Percentiles rank a stretch among this genome's conserved stretches.
Evolutionary conservation across 768 basidiomycete species (phyloP).

Genomic region (Lenzites betulinus): DNA sequence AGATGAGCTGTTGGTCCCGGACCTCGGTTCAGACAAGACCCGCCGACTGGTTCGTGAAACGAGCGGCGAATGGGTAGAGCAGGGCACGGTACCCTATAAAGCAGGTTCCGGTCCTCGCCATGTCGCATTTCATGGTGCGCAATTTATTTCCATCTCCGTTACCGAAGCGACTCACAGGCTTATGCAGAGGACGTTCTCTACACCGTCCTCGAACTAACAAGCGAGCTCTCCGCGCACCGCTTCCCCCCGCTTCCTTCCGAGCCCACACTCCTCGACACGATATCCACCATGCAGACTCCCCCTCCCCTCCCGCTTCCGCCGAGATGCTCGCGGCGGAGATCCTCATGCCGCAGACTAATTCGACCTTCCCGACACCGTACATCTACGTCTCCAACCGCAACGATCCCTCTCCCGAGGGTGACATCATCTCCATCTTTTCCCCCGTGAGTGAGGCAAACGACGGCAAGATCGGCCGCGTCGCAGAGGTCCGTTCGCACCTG

Average conservation of each 20-base stretch:
- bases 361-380: slow-evolving; percentile 54
- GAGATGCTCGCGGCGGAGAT: slow-evolving; percentile 71
- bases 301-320: slow-evolving; percentile 40
- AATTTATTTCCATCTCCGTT: background rate
- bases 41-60: slow-evolving; percentile 50
- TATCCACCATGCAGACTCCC: slow-evolving; percentile 46
- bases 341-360: slow-evolving; percentile 56
- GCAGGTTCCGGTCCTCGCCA: slow-evolving; percentile 74
- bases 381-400: slow-evolving; percentile 79
- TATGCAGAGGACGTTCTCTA: slow-evolving; percentile 62
- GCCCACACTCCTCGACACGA: slow-evolving; percentile 41
- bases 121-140: slow-evolving; percentile 59
- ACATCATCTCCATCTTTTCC: slow-evolving; percentile 71
- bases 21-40: slow-evolving; percentile 74
- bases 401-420: slow-evolving; percentile 67
- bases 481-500: slow-evolving; percentile 69
- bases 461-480: slow-evolving; percentile 47
- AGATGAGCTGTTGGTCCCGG: slow-evolving; percentile 67
- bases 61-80: slow-evolving; percentile 49
- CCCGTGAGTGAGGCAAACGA: slow-evolving; percentile 42
- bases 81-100: slow-evolving; percentile 49
- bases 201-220: slow-evolving; percentile 67
- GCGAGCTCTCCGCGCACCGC: slow-evolving; percentile 55
- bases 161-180: background rate
- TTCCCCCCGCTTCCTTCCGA: slow-evolving; percentile 46